These are phyloP conservation scores for Asterella californica DNA, from an alignment of 225 moss, liverwort and hornwort genomes.

Conservation along the genomic window DNA sequence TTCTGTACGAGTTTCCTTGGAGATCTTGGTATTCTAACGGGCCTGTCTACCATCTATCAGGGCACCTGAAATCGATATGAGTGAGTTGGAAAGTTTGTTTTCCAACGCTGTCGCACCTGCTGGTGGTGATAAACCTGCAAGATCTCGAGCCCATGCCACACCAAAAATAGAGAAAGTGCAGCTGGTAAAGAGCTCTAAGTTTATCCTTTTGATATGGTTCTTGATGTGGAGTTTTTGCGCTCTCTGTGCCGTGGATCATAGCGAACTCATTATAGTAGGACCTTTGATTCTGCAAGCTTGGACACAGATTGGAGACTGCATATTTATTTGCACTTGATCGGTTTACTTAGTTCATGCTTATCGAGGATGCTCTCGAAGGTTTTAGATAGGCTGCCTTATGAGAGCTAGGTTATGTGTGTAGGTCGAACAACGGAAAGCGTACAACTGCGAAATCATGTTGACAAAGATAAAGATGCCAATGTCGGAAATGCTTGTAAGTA, in stretches of 20 bases:
- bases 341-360: neutral
- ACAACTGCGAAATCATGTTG: constrained; percentile 94
- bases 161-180: constrained; percentile 88
- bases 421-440: constrained; percentile 91
- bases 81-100: constrained; percentile 90
- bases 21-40: neutral
- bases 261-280: neutral
- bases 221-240: neutral
- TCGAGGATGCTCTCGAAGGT: neutral
- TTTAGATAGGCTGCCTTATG: neutral
- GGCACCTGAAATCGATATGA: constrained; percentile 94
- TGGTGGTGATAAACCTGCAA: constrained; percentile 50
- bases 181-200: constrained; percentile 43
- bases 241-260: neutral
- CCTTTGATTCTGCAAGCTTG: neutral
- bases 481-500: constrained; percentile 84
- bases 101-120: constrained; percentile 69
- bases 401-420: constrained; percentile 37
- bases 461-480: constrained; percentile 97
- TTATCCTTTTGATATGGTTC: neutral
- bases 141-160: constrained; percentile 35
- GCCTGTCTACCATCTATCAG: constrained; percentile 27
- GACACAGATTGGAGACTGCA: neutral
- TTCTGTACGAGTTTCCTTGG: neutral
- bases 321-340: neutral